phyloP scores from a whole-genome alignment of 1,284 basidiomycete species.

The Bondarzewia mesenterica region DNA sequence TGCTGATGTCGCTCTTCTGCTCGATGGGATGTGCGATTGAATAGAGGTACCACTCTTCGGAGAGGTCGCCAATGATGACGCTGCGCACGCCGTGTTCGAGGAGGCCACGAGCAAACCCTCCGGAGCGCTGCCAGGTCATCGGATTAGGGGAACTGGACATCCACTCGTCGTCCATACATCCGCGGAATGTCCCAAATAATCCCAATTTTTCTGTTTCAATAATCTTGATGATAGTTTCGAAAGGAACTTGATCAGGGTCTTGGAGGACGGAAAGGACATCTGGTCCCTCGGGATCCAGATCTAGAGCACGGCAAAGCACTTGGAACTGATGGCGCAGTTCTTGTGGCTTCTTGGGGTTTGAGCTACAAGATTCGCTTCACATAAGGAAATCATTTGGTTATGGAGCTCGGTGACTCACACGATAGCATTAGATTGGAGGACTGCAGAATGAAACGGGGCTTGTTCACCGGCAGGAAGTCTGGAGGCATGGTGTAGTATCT shows the following conservation, averaged over 20 bases:
- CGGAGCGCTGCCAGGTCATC: conserved; percentile 63
- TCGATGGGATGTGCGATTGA: conserved; percentile 55
- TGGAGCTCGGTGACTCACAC: conserved; percentile 41
- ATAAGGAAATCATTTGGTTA: too few species aligned
- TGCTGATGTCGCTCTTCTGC: conserved; percentile 37
- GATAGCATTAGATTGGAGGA: conserved; percentile 69
- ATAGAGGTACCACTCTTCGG: conserved; percentile 74
- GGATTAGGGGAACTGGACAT: conserved; percentile 40
- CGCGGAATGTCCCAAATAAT: conserved; percentile 58
- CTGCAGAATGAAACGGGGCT: conserved; percentile 59
- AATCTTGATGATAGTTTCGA: conserved; percentile 39
- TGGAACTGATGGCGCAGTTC: conserved; percentile 56
- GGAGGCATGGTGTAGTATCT: conserved; percentile 64
- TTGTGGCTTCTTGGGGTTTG: conserved; percentile 45
- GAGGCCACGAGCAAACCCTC: conserved; percentile 47
- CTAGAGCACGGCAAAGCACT: conserved; percentile 46
- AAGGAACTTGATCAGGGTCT: conserved; percentile 40
- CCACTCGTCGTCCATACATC: conserved; percentile 51
- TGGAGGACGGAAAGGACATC: conserved; percentile 41
- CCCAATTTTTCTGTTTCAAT: conserved; percentile 52
- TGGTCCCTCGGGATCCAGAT: conserved; percentile 42
- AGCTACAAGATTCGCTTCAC: conserved; percentile 21
- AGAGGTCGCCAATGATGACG: conserved; percentile 59
- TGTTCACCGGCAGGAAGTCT: conserved; percentile 45
- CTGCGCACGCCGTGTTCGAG: conserved; percentile 49